Base-by-base conservation (phyloP, 1,284 basidiomycete genomes). In the Malassezia caprae region DNA sequence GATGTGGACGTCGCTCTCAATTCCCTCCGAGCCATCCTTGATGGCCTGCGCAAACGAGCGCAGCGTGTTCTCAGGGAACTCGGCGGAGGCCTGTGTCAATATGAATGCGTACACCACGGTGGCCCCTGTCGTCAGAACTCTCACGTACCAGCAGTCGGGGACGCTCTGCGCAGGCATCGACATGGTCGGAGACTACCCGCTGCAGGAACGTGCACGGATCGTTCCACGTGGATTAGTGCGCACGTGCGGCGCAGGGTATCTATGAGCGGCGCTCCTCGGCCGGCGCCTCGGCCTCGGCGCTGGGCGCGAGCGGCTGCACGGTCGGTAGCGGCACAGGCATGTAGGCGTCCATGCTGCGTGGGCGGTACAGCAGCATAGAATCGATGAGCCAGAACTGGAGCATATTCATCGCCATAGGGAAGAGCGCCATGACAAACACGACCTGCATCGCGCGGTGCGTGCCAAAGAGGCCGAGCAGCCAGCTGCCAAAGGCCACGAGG, bases 351-450 rank as follows among this genome's bases (percentile, higher is more conserved):
- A 15, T 11, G 37, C 19, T 27, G 44, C 58, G 47, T 10, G 69
- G 69, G 43, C 70, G 64, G 56, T 72, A 65, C 40, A 65, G 53
- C 26, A 73, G 61, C 13, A 73, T 59, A 12, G 68, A 65, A 44
- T 73, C 71, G 49, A 73, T 68, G 30, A 73, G 61, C 69, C 69
- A 73, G 65, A 73, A 73, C 52, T 62, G 63, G 13, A 72, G 30
- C 10, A 64, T 61, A 53, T 75, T 96, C 90, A 94, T 94, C 55
- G 85, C 79, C 58, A 91, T 84, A 1, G 91, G 91, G 77, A 94
- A 91, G 45, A 96, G 73, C 52, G 89, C 88, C 87, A 96, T 93
- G 31, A 84, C 84, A 66, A 62, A 68, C 40, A 77, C 64, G 26
- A 77, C 69, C 47, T 71, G 70, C 13, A 60, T 44, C 17, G 62